These are phyloP conservation scores for Apiospora koreana DNA, from an alignment of 2,329 filamentous ascomycete species.

Conservation along the genomic window DNA sequence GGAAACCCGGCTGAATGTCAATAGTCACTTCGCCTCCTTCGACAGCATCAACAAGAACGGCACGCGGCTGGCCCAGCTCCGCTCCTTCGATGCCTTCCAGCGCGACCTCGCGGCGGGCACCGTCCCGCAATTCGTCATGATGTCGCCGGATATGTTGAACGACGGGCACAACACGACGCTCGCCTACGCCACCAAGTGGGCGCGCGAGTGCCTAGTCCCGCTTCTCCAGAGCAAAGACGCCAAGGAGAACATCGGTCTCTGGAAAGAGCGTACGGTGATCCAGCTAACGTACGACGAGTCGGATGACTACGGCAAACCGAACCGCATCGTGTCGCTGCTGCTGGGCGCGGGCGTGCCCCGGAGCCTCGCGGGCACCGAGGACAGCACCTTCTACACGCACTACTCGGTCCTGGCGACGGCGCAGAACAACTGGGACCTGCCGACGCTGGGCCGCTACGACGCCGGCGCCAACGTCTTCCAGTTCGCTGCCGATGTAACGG, in stretches of 20 bases:
- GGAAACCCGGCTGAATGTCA: conserved; percentile 13
- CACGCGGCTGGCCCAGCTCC: conserved; percentile 56
- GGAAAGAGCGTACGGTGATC: conserved; percentile 74
- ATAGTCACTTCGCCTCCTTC: conserved; percentile 40
- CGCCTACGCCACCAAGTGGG: conserved; percentile 69
- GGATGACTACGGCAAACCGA: conserved; percentile 65
- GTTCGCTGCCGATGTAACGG: conserved; percentile 59
- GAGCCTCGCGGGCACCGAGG: conserved; percentile 65
- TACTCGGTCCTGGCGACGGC: conserved; percentile 51
- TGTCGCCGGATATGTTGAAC: conserved; percentile 64
- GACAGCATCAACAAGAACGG: conserved; percentile 42
- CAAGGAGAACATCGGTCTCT: conserved; percentile 34
- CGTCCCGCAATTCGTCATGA: conserved; percentile 67
- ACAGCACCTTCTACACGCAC: conserved; percentile 71
- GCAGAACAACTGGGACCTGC: conserved; percentile 68
- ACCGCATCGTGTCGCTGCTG: conserved; percentile 70
- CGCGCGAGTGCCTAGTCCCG: conserved; percentile 66
- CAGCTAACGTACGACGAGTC: conserved; percentile 81
- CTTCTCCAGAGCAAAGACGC: conserved; percentile 54
- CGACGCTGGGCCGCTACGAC: conserved; percentile 37
- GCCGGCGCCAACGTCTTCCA: conserved; percentile 55
- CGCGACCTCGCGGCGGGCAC: conserved; percentile 54
- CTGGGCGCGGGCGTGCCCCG: conserved; percentile 70
- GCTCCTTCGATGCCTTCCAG: conserved; percentile 64
- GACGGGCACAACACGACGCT: conserved; percentile 73